phyloP scores from a whole-genome alignment of 75 land plant genomes.

The Isoetes taiwanensis region DNA sequence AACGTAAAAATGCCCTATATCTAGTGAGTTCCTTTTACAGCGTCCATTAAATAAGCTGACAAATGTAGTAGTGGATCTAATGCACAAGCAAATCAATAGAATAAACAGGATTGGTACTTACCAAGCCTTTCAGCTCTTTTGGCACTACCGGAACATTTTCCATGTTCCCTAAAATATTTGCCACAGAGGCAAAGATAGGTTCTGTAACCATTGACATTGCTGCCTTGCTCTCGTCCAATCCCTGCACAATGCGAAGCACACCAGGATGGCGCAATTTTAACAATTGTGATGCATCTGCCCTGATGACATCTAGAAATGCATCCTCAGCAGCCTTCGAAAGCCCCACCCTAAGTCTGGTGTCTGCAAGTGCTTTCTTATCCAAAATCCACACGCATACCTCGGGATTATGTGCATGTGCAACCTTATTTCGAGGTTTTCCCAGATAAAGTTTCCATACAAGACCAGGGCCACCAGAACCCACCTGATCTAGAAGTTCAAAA shows the following conservation, averaged over 20 bases:
- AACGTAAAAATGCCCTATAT: too few relatives aligned
- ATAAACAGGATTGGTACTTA: too few relatives aligned
- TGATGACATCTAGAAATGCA: constrained; percentile 56
- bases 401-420: constrained; percentile 52
- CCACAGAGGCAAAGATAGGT: constrained; percentile 86
- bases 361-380: constrained; percentile 71
- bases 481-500: constrained; percentile 83
- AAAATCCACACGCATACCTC: constrained; percentile 83
- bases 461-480: constrained; percentile 89
- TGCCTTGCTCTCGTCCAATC: constrained; percentile 83
- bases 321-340: constrained; percentile 89
- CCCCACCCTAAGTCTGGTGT: constrained; percentile 52
- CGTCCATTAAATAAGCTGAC: too few relatives aligned
- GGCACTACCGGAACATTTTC: constrained; percentile 64
- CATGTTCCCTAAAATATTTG: constrained; percentile 61
- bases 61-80: too few relatives aligned
- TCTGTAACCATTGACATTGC: constrained; percentile 99
- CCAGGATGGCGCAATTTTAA: constrained; percentile 86
- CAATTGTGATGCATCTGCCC: constrained; percentile 65
- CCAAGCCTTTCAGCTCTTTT: constrained; percentile 82
- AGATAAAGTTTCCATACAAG: constrained; percentile 77
- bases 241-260: constrained; percentile 87
- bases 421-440: constrained; percentile 42
- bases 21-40: too few relatives aligned
- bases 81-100: too few relatives aligned